Evolutionary conservation across 75 land plant genomes (phyloP).

Genomic region (Cupressus sempervirens): DNA sequence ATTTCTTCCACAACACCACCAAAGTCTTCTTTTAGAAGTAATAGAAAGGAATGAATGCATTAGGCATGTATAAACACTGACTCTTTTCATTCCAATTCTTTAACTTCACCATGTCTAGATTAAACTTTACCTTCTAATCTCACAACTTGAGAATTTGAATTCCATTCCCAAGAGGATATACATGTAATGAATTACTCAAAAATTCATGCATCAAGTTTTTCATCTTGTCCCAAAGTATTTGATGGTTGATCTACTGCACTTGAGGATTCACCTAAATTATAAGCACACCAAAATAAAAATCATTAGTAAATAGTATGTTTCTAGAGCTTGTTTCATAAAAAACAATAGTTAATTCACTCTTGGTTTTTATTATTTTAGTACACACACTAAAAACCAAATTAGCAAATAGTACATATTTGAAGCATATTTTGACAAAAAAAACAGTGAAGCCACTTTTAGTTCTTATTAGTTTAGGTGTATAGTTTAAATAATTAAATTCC

Average conservation of each 20-base stretch:
- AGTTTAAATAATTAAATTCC: no score
- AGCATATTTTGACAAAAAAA: no score
- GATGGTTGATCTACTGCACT: constrained; percentile 24
- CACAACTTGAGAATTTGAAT: constrained; percentile 71
- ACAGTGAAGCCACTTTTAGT: no score
- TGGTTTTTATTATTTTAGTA: no score
- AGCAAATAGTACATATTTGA: no score
- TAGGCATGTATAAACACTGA: constrained; percentile 56
- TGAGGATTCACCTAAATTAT: neutral
- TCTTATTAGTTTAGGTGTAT: no score
- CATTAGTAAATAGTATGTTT: no score
- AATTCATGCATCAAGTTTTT: neutral
- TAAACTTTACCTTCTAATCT: constrained; percentile 32
- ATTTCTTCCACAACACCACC: constrained; percentile 98
- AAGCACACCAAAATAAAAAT: no score
- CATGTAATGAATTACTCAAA: neutral
- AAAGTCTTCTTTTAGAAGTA: constrained; percentile 47
- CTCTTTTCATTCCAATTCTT: constrained; percentile 41
- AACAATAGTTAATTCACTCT: no score
- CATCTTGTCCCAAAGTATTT: constrained; percentile 1
- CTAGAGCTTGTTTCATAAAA: no score
- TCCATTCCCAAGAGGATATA: constrained; percentile 90
- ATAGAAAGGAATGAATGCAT: constrained; percentile 85
- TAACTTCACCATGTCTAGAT: constrained; percentile 36
- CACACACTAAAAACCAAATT: no score